These are phyloP conservation scores for Eutypella sp. DNA, from an alignment of 2,329 filamentous ascomycete genomes.

Conservation along the genomic window DNA sequence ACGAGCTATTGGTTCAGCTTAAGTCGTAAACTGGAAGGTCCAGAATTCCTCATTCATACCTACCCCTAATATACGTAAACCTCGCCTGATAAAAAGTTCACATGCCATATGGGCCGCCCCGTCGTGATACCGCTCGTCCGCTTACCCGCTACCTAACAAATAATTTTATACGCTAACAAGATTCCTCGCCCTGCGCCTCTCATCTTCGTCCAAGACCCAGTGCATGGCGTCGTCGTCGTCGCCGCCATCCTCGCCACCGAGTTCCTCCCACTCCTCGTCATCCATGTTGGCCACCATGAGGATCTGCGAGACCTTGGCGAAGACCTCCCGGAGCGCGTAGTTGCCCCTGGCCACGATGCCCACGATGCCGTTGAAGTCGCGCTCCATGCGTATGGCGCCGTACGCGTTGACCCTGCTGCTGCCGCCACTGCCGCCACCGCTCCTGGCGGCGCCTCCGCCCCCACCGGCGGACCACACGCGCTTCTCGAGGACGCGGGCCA, in stretches of 20 bases:
- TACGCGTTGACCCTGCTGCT: conserved; percentile 73
- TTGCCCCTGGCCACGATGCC: conserved; percentile 53
- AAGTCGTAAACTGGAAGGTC: too few relatives aligned
- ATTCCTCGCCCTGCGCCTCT: conserved; percentile 57
- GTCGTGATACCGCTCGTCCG: too few relatives aligned
- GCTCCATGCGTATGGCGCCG: conserved; percentile 64
- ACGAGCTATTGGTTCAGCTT: too few relatives aligned
- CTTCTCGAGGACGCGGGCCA: conserved; percentile 80
- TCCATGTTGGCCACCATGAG: conserved; percentile 74
- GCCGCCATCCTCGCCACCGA: conserved; percentile 41
- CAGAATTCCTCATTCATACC: too few relatives aligned
- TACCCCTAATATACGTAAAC: too few relatives aligned
- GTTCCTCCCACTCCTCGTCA: conserved; percentile 73
- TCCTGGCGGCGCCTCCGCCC: too few relatives aligned
- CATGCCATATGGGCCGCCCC: too few relatives aligned
- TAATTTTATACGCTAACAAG: conserved; percentile 44
- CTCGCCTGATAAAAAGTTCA: too few relatives aligned
- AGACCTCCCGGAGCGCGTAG: conserved; percentile 64
- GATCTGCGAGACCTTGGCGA: conserved; percentile 64
- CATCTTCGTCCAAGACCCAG: conserved; percentile 57
- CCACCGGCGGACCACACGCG: conserved; percentile 76
- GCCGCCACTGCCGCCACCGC: too few relatives aligned
- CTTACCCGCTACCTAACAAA: too few relatives aligned
- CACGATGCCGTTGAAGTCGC: conserved; percentile 67
- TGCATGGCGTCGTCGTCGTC: conserved; percentile 55